Percentiles rank a stretch among this genome's conserved stretches.
Conservation (phyloP, 192 early-diverging fungal species). For the Podila horticola region DNA sequence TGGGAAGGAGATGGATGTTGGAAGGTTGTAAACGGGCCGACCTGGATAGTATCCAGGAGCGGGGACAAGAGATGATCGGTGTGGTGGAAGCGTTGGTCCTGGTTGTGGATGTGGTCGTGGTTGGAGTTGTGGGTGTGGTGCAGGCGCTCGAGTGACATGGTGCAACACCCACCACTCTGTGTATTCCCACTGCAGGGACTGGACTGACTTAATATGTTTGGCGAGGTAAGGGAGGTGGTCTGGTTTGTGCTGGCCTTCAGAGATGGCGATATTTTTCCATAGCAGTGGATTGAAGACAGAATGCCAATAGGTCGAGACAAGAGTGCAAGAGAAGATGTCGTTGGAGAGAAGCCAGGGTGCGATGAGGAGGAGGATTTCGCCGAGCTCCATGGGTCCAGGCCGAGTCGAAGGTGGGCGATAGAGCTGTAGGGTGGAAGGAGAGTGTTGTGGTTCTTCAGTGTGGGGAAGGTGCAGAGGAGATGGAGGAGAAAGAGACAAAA, state of each 20-base stretch:
- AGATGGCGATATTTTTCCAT: constrained; percentile 16
- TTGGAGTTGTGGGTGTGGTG: neutral
- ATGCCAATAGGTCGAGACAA: constrained; percentile 16
- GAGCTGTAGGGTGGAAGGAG: neutral
- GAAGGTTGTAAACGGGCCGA: constrained; percentile 6
- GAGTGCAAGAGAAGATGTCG: constrained; percentile 12
- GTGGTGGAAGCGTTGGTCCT: neutral
- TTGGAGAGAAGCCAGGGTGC: constrained; percentile 6
- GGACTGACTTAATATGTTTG: constrained; percentile 6
- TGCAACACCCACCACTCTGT: constrained; percentile 25
- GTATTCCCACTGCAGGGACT: constrained; percentile 16
- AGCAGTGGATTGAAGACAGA: constrained; percentile 1
- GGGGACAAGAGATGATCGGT: neutral
- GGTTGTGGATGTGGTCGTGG: neutral
- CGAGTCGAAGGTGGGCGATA: too few species aligned
- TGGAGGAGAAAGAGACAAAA: too few species aligned
- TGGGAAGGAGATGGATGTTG: constrained; percentile 18
- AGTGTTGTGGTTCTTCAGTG: neutral
- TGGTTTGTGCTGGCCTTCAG: constrained; percentile 7
- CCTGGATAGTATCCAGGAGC: neutral
- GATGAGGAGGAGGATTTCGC: constrained; percentile 19
- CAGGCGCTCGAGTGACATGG: neutral
- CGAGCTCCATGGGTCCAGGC: neutral
- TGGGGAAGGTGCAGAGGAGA: too few species aligned
- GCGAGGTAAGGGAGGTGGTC: constrained; percentile 7